Evolutionary conservation across 2,329 filamentous ascomycete genomes (phyloP).

Genomic region (Microascus cirrosus): DNA sequence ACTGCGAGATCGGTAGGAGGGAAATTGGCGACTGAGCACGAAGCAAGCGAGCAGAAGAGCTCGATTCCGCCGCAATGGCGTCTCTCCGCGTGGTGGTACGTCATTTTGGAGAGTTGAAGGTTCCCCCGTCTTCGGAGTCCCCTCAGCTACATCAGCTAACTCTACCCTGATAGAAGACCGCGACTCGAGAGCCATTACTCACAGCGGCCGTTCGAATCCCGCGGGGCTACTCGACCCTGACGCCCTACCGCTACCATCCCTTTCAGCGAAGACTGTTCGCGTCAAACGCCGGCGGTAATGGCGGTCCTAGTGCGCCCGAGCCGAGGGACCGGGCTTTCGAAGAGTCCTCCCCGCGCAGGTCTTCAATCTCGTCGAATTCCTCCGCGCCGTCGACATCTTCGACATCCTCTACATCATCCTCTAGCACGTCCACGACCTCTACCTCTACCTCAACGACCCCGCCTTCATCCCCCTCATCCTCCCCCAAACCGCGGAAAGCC

Average conservation of each 20-base stretch:
- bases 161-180: not conserved
- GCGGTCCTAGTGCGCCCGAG: not conserved
- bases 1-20: not conserved
- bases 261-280: not conserved
- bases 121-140: not conserved
- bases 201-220: not conserved
- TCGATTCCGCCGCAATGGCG: not conserved
- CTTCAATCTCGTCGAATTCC: not conserved
- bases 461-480: not conserved
- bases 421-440: not conserved
- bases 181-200: not conserved
- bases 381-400: not conserved
- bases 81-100: constrained; percentile 2
- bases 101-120: not conserved
- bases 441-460: not conserved
- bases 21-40: not conserved
- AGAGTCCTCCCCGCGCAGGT: not conserved
- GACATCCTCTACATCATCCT: not conserved
- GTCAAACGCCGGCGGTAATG: not conserved
- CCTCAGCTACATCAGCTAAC: not conserved
- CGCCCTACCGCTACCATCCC: not conserved
- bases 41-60: not conserved
- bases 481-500: not conserved
- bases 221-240: not conserved
- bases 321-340: not conserved